Base-by-base conservation (phyloP, 768 basidiomycete genomes). In the Rhizopogon vinicolor region DNA sequence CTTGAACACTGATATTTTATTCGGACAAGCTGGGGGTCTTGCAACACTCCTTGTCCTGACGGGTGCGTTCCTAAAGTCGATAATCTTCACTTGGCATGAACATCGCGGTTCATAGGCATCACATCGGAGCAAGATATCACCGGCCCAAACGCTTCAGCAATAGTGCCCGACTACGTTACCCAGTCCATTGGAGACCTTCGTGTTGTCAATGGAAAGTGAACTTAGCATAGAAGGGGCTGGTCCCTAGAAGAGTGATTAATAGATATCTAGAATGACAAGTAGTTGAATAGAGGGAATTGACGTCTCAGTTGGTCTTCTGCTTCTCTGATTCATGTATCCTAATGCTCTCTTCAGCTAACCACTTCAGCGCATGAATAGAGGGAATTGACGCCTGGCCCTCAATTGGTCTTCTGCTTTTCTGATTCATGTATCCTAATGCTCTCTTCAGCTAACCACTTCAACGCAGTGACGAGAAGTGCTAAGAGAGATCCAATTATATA, bases 1-100 rank as follows among this genome's bases (percentile, higher is more conserved):
- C 57, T 78, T 99, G 60, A 89, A 91, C 68, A 98, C 97, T 5
- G 96, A 99, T 71, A 98, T 99, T 62, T 72, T 89, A 51, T 99
- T 98, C 64, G 97, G 96, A 49, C 80, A 91, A 67, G 81, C 82
- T 44, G 92, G 93, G 41, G 92, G 92, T 28, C 78, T 97, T 19
- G 70, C 87, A 16, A 98, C 96, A 0, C 76, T 98, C 54, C 84
- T 98, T 41, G 96, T 98, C 54, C 74, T 98, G 62, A 94, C 92
- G n/a, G 94, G 93, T 89, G 66, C 59, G 71, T 61, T 56, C 51
- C 42, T 12, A 3, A 40, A 33, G 18, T 44, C 14, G 29, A 18
- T 28, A 9, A 41, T 42, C 22, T 8, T n/a, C 10, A 16, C 41
- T 52, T 19, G n/a, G 12, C 44, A 44, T 48, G 7, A 25, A 7